Conservation (phyloP, 768 basidiomycete genomes). For the Harrya chromipes region DNA sequence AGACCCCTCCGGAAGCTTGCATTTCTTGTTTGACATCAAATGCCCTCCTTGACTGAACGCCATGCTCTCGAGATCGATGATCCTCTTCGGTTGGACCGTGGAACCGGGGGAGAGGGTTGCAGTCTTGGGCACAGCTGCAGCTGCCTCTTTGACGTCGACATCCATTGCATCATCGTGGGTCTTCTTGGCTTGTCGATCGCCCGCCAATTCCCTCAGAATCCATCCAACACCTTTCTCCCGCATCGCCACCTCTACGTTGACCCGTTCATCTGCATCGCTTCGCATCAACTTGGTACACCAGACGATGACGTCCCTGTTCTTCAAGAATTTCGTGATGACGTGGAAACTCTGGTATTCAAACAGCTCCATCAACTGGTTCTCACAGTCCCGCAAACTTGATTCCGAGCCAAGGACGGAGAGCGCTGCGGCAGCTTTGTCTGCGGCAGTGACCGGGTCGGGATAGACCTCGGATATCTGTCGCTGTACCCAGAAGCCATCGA, state of each 20-base stretch:
- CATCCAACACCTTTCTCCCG: conserved; percentile 94
- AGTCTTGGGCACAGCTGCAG: conserved; percentile 62
- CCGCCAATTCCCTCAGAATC: conserved; percentile 87
- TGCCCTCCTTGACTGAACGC: conserved; percentile 97
- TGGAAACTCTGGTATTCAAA: conserved; percentile 94
- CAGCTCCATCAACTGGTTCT: conserved; percentile 94
- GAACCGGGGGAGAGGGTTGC: conserved; percentile 88
- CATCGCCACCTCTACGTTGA: conserved; percentile 97
- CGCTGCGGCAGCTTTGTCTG: conserved; percentile 84
- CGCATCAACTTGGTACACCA: conserved; percentile 98
- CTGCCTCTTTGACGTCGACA: conserved; percentile 57
- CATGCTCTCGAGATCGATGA: conserved; percentile 89
- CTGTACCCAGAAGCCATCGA: conserved; percentile 99
- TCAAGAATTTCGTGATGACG: conserved; percentile 84
- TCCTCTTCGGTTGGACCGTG: conserved; percentile 77
- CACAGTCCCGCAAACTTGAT: conserved; percentile 84
- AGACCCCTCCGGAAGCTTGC: conserved; percentile 94
- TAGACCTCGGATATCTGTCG: conserved; percentile 89
- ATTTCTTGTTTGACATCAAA: conserved; percentile 98
- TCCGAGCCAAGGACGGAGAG: conserved; percentile 86
- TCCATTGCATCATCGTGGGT: conserved; percentile 66
- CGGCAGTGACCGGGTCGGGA: conserved; percentile 90
- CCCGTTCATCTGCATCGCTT: conserved; percentile 80
- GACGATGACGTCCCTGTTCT: conserved; percentile 93
- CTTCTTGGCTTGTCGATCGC: conserved; percentile 67